A percentile compares a stretch with the other conserved stretches of the same genome.
phyloP scores from a whole-genome alignment of 345 rosid species.

The Carallia pectinifolia region DNA sequence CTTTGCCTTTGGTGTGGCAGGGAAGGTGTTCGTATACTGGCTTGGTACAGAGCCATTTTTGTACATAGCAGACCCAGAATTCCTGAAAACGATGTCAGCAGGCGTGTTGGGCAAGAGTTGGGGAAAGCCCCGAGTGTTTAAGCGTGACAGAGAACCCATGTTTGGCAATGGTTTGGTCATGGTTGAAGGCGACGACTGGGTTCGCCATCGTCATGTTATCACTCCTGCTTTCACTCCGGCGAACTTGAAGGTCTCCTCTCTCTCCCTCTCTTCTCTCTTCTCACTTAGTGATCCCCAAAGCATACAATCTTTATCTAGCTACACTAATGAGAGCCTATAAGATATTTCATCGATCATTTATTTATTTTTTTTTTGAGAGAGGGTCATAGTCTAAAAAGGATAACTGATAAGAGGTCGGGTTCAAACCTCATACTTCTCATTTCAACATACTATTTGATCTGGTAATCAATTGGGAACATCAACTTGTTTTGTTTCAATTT shows the following conservation, averaged over 20 bases:
- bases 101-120: constrained; percentile 90
- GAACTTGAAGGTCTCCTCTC: constrained; percentile 61
- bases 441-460: too few relatives aligned
- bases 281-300: too few relatives aligned
- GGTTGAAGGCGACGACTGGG: constrained; percentile 95
- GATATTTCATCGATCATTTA: too few relatives aligned
- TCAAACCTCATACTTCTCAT: too few relatives aligned
- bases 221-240: constrained; percentile 80
- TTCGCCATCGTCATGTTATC: constrained; percentile 80
- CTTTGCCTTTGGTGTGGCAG: constrained; percentile 34
- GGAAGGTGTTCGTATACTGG: constrained; percentile 93
- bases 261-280: too few relatives aligned
- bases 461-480: too few relatives aligned
- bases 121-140: constrained; percentile 89
- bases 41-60: constrained; percentile 90
- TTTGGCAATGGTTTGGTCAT: constrained; percentile 81
- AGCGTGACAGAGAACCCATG: constrained; percentile 84
- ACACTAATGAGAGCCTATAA: too few relatives aligned
- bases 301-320: too few relatives aligned
- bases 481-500: too few relatives aligned
- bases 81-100: constrained; percentile 63
- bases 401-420: too few relatives aligned
- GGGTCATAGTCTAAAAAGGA: too few relatives aligned
- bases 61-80: constrained; percentile 85
- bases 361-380: too few relatives aligned